These are phyloP conservation scores for Penicillium alfredii DNA, from an alignment of 495 filamentous ascomycete species.

Conservation along the genomic window DNA sequence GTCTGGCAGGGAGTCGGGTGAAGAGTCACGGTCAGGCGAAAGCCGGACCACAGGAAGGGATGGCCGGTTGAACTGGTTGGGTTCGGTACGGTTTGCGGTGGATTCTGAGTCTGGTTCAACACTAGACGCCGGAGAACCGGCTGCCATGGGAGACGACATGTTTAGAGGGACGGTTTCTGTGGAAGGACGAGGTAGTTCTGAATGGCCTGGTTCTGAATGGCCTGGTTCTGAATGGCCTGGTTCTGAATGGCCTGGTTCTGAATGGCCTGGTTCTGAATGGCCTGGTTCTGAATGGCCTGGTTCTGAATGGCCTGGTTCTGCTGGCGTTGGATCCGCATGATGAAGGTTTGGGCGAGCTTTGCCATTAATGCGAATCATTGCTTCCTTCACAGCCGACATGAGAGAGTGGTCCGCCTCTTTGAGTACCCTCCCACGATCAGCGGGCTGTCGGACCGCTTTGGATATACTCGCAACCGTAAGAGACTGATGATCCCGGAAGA, in stretches of 20 bases:
- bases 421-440: slow-evolving; percentile 28
- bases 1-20: slow-evolving; percentile 10
- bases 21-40: slow-evolving; percentile 7
- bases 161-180: neutral
- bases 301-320: no score
- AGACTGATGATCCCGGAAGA: slow-evolving; percentile 35
- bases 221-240: no score
- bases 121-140: slow-evolving; percentile 28
- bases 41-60: slow-evolving; percentile 16
- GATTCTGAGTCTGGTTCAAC: no score
- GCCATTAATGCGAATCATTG: slow-evolving; percentile 49
- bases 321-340: no score
- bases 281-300: no score
- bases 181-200: neutral
- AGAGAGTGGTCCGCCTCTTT: slow-evolving; percentile 46
- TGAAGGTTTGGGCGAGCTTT: no score
- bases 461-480: slow-evolving; percentile 40
- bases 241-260: no score
- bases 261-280: no score
- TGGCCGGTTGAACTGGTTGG: slow-evolving; percentile 2
- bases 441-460: slow-evolving; percentile 34
- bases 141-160: neutral
- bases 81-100: slow-evolving; percentile 2
- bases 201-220: no score
- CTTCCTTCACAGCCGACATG: slow-evolving; percentile 51